Base-by-base conservation (phyloP, 257 asterid genomes). In the Avicennia marina region DNA sequence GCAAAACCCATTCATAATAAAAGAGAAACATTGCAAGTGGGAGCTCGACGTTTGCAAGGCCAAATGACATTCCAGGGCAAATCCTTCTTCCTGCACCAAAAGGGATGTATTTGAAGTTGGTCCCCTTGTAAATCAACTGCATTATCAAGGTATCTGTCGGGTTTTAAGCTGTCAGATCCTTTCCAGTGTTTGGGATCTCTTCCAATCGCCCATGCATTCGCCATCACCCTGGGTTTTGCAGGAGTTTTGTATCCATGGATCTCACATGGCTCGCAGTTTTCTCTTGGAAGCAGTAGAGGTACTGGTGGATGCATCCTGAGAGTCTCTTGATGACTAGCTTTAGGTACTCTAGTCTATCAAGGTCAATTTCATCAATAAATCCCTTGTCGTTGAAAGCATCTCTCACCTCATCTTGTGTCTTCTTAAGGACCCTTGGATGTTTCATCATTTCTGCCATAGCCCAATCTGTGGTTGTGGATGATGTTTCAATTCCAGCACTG, bases 401-500 rank as follows among this genome's bases (percentile, higher is more conserved):
- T n/a, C 62, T 22, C 21, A 56, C 48, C 22, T 56, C 62, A 7
- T 26, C 62, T 40, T 56, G 62, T 22, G 62, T 50, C 48, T 39
- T 56, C 11, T 34, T 44, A 4, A 56, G 33, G 8, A 56, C 50
- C 2, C 6, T 29, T 4, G 50, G 62, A 38, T 56, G 19, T 24
- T 15, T 56, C 15, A 56, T n/a, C 12, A 56, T 34, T 15, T 56
- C 51, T 0, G 50, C 49, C 62, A 56, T 56, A 3, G 50, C 22
- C 62, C 62, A 56, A 42, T 57, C 71, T 9, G 38, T 6, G 12
- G 59, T n/a, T 8, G 65, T 31, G 9, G 71, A 41, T 5, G 71
- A 65, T 1, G 71, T 65, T 20, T 65, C 71, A 0, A 55, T 34
- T 33, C 65, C 71, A 64, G 64, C 70, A 11, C 63, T 11, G 2